A percentile compares a stretch with the other conserved stretches of the same genome.
Evolutionary conservation across 345 rosid species (phyloP).

Genomic region (Eucalyptus erythrocorys): DNA sequence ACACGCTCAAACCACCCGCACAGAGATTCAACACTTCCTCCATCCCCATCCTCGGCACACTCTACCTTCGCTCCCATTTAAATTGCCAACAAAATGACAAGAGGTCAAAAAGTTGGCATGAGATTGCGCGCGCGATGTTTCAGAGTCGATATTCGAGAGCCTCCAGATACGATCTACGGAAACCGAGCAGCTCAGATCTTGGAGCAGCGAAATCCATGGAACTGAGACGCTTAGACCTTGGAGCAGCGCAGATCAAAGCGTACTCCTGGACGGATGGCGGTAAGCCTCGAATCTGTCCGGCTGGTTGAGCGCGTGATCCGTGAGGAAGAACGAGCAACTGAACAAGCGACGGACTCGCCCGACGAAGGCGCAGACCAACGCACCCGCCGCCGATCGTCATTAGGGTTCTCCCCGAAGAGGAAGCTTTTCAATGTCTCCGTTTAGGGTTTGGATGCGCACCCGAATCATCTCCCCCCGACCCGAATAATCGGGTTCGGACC

Average conservation of each 20-base stretch:
- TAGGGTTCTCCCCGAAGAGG: background rate
- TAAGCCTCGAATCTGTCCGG: background rate
- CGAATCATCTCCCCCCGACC: background rate
- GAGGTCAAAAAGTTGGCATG: too few relatives aligned
- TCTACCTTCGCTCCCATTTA: too few relatives aligned
- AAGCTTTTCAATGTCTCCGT: background rate
- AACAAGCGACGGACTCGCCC: background rate
- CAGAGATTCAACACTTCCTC: background rate
- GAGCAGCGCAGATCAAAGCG: too few relatives aligned
- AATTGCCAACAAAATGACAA: too few relatives aligned
- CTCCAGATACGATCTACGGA: too few relatives aligned
- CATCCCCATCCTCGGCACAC: background rate
- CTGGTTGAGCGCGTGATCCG: background rate
- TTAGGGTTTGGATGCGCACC: background rate
- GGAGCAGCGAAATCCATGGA: too few relatives aligned
- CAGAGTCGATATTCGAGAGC: too few relatives aligned
- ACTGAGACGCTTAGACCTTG: too few relatives aligned
- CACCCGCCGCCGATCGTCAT: background rate
- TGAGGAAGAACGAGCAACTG: background rate
- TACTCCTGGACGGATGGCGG: background rate
- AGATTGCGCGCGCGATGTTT: too few relatives aligned
- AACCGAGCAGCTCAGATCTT: too few relatives aligned
- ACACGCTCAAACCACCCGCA: background rate
- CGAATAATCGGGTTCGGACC: background rate
- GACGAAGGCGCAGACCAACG: background rate